Evolutionary conservation across 306 rosid genomes (phyloP).

Genomic region (Urtica urens): DNA sequence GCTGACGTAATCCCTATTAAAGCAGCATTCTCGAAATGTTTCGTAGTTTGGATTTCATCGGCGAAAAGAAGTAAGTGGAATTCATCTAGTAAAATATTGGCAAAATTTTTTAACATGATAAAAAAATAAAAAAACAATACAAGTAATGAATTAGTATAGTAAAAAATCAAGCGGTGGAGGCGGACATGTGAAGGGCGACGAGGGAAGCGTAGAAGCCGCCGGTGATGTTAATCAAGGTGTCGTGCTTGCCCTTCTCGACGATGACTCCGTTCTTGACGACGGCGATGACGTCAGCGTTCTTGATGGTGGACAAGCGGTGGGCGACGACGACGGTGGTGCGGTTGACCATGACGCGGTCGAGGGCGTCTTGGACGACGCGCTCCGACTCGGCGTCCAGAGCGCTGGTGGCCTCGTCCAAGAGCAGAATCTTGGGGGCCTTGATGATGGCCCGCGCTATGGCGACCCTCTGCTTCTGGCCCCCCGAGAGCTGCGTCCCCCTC

Average conservation of each 20-base stretch:
- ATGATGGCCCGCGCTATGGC: conserved; percentile 81
- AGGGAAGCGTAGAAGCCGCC: conserved; percentile 80
- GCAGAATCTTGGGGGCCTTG: conserved; percentile 63
- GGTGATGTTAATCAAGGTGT: conserved; percentile 38
- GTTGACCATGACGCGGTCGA: conserved; percentile 64
- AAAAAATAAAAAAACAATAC: neutral
- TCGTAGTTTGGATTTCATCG: too few species aligned
- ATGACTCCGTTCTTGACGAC: conserved; percentile 81
- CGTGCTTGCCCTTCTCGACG: conserved; percentile 76
- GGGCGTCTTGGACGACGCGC: conserved; percentile 81
- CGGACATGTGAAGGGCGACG: conserved; percentile 52
- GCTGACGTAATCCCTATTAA: too few species aligned
- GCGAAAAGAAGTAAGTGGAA: too few species aligned
- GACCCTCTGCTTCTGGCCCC: conserved; percentile 78
- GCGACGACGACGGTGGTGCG: conserved; percentile 79
- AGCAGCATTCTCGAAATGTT: too few species aligned
- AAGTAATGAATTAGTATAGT: neutral
- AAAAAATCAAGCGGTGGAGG: conserved; percentile 35
- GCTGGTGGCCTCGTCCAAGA: conserved; percentile 82
- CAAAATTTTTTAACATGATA: too few species aligned
- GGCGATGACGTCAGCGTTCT: conserved; percentile 72
- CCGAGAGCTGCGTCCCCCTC: conserved; percentile 70
- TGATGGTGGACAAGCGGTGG: conserved; percentile 71
- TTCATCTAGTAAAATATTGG: too few species aligned
- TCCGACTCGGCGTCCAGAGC: conserved; percentile 83